Evolutionary conservation across 805 yeast species (phyloP).

Genomic region (Spathaspora gorwiae): DNA sequence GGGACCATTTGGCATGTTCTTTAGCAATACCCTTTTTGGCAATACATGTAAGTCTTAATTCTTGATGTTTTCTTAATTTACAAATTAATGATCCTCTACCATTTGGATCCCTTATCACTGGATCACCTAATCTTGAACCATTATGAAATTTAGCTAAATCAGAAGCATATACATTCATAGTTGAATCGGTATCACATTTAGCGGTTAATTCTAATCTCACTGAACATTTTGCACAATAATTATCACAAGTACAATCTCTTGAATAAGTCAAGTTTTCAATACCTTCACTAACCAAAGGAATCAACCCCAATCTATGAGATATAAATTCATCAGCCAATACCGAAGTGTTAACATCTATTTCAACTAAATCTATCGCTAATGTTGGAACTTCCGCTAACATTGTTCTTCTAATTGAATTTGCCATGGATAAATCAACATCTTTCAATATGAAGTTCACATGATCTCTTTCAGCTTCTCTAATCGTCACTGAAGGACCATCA

Average conservation of each 20-base stretch:
- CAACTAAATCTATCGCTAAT: slow-evolving; percentile 92
- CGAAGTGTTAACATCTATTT: slow-evolving; percentile 86
- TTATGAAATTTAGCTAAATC: slow-evolving; percentile 52
- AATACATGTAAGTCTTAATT: slow-evolving; percentile 79
- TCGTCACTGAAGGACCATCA: slow-evolving; percentile 75
- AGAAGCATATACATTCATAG: slow-evolving; percentile 85
- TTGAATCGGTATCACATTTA: slow-evolving; percentile 80
- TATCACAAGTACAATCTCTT: slow-evolving; percentile 96
- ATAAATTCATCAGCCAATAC: slow-evolving; percentile 96
- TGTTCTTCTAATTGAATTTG: slow-evolving; percentile 85
- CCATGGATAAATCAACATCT: slow-evolving; percentile 84
- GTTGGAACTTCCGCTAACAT: slow-evolving; percentile 98
- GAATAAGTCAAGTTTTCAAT: slow-evolving; percentile 82
- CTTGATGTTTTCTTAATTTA: slow-evolving; percentile 89
- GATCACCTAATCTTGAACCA: slow-evolving; percentile 63
- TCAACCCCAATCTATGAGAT: slow-evolving; percentile 87
- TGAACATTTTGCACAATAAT: slow-evolving; percentile 92
- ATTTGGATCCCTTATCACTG: slow-evolving; percentile 74
- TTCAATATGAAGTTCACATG: slow-evolving; percentile 85
- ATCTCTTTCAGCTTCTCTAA: slow-evolving; percentile 79
- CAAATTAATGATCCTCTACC: slow-evolving; percentile 86
- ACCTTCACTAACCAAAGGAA: slow-evolving; percentile 81
- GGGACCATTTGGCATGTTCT: slow-evolving; percentile 99
- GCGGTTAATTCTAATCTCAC: slow-evolving; percentile 84
- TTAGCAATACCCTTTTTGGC: slow-evolving; percentile 97